Evolutionary conservation across 768 basidiomycete genomes (phyloP).

Genomic region (Panellus pusillus): DNA sequence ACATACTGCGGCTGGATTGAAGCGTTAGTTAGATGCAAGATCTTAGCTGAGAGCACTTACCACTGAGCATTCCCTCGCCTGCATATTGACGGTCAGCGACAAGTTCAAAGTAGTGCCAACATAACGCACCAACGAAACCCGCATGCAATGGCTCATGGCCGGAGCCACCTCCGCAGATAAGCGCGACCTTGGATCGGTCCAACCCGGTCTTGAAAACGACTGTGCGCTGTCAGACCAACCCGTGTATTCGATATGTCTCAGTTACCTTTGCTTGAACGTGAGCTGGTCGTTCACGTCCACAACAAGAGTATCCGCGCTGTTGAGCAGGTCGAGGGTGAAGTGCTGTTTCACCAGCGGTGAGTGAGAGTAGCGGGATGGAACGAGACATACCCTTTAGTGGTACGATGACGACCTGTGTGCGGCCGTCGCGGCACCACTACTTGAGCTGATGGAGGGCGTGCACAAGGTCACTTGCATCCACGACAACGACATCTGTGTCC

Average conservation of each 20-base stretch:
- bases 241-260: too few relatives aligned
- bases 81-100: not conserved
- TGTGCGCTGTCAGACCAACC: constrained; percentile 30
- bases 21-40: constrained; percentile 4
- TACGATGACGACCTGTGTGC: too few relatives aligned
- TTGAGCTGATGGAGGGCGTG: too few relatives aligned
- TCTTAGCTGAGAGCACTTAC: constrained; percentile 31
- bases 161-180: constrained; percentile 83
- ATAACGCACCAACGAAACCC: constrained; percentile 77
- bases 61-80: constrained; percentile 80
- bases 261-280: constrained; percentile 71
- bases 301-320: constrained; percentile 68
- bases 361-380: too few relatives aligned
- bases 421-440: too few relatives aligned
- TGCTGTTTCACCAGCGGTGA: too few relatives aligned
- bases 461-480: too few relatives aligned
- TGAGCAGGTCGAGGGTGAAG: too few relatives aligned
- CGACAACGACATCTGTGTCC: too few relatives aligned
- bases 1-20: constrained; percentile 65
- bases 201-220: constrained; percentile 62
- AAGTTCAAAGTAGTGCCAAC: not conserved
- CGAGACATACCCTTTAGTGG: too few relatives aligned
- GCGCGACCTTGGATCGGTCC: constrained; percentile 66
- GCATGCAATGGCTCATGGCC: constrained; percentile 93
- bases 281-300: constrained; percentile 75